Percentiles rank a stretch among this genome's conserved stretches.
Conservation (phyloP, 257 asterid genomes). For the Henckelia pumila region DNA sequence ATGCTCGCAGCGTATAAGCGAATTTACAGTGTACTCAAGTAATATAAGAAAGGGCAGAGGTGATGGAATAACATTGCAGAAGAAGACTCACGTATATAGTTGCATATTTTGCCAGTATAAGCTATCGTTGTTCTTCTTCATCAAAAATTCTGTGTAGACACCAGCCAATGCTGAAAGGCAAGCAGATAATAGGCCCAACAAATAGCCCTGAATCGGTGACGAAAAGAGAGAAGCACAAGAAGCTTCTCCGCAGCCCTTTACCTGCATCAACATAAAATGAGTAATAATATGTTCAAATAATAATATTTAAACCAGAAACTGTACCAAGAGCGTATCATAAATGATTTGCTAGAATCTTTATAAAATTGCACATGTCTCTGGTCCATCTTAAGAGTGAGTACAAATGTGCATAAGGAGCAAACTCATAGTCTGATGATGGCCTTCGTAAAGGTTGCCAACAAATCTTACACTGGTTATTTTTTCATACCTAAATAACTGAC, state of each 20-base stretch:
- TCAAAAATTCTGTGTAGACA: slow-evolving; percentile 95
- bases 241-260: slow-evolving; percentile 93
- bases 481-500: background rate
- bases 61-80: background rate
- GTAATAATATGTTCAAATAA: background rate
- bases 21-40: slow-evolving; percentile 4
- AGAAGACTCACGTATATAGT: slow-evolving; percentile 71
- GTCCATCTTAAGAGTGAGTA: slow-evolving; percentile 9
- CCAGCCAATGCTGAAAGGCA: slow-evolving; percentile 97
- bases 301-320: background rate
- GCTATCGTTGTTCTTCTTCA: slow-evolving; percentile 98
- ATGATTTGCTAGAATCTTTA: background rate
- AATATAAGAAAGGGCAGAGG: slow-evolving; percentile 6
- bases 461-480: background rate
- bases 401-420: background rate
- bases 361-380: background rate
- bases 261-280: slow-evolving; percentile 41
- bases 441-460: background rate
- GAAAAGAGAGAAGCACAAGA: slow-evolving; percentile 86
- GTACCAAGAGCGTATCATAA: background rate
- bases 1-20: background rate
- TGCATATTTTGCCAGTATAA: slow-evolving; percentile 95
- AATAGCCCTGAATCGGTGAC: slow-evolving; percentile 86
- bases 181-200: slow-evolving; percentile 84
- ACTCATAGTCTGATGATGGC: background rate